Base-by-base conservation (phyloP, 495 filamentous ascomycete genomes). In the Oleoguttula mirabilis region DNA sequence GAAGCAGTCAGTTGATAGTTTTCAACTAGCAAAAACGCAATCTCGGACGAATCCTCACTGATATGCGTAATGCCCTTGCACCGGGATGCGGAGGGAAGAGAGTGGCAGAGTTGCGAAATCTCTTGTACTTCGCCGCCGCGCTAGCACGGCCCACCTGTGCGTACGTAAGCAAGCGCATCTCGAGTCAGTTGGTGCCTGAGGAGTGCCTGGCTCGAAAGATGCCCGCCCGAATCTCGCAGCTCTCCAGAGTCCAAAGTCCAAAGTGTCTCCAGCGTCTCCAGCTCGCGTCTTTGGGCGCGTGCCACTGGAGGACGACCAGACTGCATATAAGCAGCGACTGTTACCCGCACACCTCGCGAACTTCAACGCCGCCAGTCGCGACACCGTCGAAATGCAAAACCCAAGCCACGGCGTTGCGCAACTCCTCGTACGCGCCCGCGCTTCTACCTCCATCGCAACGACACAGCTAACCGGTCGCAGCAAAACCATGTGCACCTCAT, bases 401-500 rank as follows among this genome's bases (percentile, higher is more conserved):
- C 50, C 54, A 5, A 54, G 50, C 36, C 21, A 46, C 14, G 41
- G 41, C 16, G 40, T 56, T 30, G 46, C 45, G 21, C 36, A 23
- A 23, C 42, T 16, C 10, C 41, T 56, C 10, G 54, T 56, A 39
- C 33, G 42, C 35, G 25, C 34, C 10, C 4, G 3, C 4, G 8
- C 17, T 14, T 17, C 12, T 17, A 23, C 21, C 12, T 15, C 11
- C n/a, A 33, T 23, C 39, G 4, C 30, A 11, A 38, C 25, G 16
- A 39, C 45, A 12, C 27, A 22, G 28, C 33, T 39, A 32, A 35
- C 44, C 21, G 30, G 20, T 22, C 10, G 24, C 45, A 52, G 49
- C 49, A 48, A 52, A 31, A 39, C 10, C 87, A 94, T 62, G 77
- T 93, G 54, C 87, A 94, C 54, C 71, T 93, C 25, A 63, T 93